These are phyloP conservation scores for Phalaenopsis equestris DNA, from an alignment of 106 monocot species.

Conservation along the genomic window DNA sequence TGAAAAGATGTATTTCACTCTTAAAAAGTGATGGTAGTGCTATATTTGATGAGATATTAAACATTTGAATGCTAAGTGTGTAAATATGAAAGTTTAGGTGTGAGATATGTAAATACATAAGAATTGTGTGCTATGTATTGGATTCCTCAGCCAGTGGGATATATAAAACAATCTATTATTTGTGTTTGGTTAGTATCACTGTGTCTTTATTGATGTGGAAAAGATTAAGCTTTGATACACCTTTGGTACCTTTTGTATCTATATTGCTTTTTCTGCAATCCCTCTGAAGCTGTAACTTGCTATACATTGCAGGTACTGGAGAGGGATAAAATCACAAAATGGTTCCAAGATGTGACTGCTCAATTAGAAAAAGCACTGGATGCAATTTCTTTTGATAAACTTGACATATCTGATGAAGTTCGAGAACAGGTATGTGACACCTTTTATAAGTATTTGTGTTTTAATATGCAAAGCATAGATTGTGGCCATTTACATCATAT, in stretches of 20 bases:
- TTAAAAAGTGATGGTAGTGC: too few species aligned
- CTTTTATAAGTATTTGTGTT: neutral
- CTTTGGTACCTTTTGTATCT: too few species aligned
- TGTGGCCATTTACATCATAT: neutral
- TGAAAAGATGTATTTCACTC: too few species aligned
- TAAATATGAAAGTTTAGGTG: too few species aligned
- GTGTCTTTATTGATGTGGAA: too few species aligned
- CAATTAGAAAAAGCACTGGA: conserved; percentile 62
- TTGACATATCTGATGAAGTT: conserved; percentile 86
- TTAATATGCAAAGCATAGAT: neutral
- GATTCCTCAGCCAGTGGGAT: neutral
- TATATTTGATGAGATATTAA: too few species aligned
- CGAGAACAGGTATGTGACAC: conserved; percentile 55
- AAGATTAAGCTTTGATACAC: too few species aligned
- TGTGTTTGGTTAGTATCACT: neutral
- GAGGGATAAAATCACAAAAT: conserved; percentile 50
- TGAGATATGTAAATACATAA: too few species aligned
- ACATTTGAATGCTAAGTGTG: too few species aligned
- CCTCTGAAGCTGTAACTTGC: neutral
- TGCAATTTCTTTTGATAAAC: conserved; percentile 42
- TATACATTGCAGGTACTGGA: conserved; percentile 54
- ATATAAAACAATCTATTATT: neutral
- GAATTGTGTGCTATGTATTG: neutral
- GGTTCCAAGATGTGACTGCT: conserved; percentile 45
- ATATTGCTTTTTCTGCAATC: neutral